Evolutionary conservation across 2,329 filamentous ascomycete genomes (phyloP), one percentile per base, ranked within the genome.

Genomic region (Xylariales sp.): DNA sequence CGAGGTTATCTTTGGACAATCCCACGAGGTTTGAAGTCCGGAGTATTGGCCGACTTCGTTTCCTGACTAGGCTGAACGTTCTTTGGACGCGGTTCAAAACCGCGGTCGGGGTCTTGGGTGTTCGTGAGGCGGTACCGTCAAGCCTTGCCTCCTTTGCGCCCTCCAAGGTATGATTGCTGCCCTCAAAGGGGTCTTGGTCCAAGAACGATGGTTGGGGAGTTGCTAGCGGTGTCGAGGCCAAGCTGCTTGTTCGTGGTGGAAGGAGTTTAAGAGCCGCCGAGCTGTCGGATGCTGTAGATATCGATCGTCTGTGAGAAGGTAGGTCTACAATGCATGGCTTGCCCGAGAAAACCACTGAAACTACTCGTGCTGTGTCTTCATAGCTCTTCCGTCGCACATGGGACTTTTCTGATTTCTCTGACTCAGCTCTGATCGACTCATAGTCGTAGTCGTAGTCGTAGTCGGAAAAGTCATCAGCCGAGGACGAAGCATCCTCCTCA

Each of bases 401-500:
- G 3, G 47, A 51, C 22, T 53, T 38, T 33, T 55, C 49, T 5
- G 51, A 52, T 38, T 59, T 51, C 38, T 66, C 67, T 5, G 51
- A 52, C 38, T 59, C 51, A 37, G 66, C 67, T 45, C 58, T 67
- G 15, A 63, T 64, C 36, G 68, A 73, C 46, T 76, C 66, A 46
- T 64, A 65, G 48, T 76, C 66, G 46, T 64, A 65, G 48, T 76
- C 66, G 46, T 64, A 65, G 38, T 73, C 71, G 52, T 71, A 71
- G 52, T 78, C 74, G 42, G 76, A 80, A 47, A 74, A 74, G 58
- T 78, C 72, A 58, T 79, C 78, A 33, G 75, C 73, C 14, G 74
- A 77, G 2, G 79, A 79, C 2, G 79, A 82, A 21, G 71, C 77
- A 48, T 82, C 80, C 55, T 84, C 80, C 50, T 84, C 80, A 0